A percentile compares a stretch with the other conserved stretches of the same genome.
Conservation (phyloP, 2,329 filamentous ascomycete genomes). For the Clarireedia paspali region DNA sequence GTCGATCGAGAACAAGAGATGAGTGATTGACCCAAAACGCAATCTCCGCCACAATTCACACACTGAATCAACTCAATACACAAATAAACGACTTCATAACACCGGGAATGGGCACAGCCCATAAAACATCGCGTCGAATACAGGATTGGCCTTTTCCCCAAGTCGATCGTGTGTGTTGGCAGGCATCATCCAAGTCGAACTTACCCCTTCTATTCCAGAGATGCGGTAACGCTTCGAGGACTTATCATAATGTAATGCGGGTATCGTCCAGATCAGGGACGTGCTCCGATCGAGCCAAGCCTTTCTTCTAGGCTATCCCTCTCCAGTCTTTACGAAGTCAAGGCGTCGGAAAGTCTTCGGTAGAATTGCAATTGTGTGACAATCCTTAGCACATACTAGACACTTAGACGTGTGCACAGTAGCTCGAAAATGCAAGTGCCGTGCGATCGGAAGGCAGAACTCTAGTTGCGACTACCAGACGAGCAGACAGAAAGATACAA, state of each 20-base stretch:
- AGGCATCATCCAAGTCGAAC: not conserved
- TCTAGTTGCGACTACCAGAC: not conserved
- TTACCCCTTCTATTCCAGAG: not conserved
- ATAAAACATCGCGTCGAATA: too few species aligned
- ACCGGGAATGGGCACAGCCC: not conserved
- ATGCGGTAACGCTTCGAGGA: not conserved
- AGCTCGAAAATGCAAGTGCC: not conserved
- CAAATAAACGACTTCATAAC: not conserved
- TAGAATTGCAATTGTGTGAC: too few species aligned
- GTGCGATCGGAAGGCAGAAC: not conserved
- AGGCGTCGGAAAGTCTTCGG: too few species aligned
- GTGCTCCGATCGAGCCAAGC: slow-evolving; percentile 3
- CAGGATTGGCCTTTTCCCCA: too few species aligned
- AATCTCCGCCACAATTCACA: too few species aligned
- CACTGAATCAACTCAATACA: too few species aligned
- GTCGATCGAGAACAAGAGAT: too few species aligned
- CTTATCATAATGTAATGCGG: slow-evolving; percentile 1
- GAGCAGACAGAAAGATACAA: slow-evolving; percentile 1
- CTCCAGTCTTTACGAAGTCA: too few species aligned
- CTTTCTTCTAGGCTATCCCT: not conserved
- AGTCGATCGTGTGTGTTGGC: too few species aligned
- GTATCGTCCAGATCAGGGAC: slow-evolving; percentile 1
- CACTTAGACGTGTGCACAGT: not conserved
- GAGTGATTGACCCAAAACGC: too few species aligned
- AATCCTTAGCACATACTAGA: not conserved